phyloP scores from a whole-genome alignment of 345 rosid species.

The Eucalyptus polyanthemos region DNA sequence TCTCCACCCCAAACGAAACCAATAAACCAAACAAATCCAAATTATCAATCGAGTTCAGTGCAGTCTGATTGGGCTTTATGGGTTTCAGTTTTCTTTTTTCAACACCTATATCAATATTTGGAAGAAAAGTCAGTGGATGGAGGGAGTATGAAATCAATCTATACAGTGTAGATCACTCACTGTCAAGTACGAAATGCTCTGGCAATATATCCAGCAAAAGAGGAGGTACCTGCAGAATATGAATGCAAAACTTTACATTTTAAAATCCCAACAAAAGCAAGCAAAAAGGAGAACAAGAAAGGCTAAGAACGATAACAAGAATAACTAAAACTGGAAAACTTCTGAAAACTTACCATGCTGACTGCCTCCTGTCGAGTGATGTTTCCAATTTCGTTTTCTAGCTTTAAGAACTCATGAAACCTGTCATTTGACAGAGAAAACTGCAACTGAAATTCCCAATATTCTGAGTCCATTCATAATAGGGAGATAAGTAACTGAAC shows the following conservation, averaged over 20 bases:
- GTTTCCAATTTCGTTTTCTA: constrained; percentile 93
- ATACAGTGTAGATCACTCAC: constrained; percentile 27
- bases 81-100: not conserved
- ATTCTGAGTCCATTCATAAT: not conserved
- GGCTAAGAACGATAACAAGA: not conserved
- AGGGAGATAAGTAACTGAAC: not conserved
- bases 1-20: not conserved
- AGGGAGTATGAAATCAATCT: not conserved
- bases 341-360: constrained; percentile 62
- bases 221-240: constrained; percentile 61
- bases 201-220: constrained; percentile 80
- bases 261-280: not conserved
- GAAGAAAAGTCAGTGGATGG: not conserved
- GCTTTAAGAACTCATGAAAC: constrained; percentile 91
- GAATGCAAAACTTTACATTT: not conserved
- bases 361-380: constrained; percentile 96
- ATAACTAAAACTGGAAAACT: not conserved
- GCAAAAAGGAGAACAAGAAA: not conserved
- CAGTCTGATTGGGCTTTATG: not conserved
- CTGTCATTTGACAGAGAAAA: constrained; percentile 19
- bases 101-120: not conserved
- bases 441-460: not conserved
- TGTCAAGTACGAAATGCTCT: constrained; percentile 74
- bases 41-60: not conserved
- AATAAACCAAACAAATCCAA: not conserved